Percentiles rank a stretch among this genome's conserved stretches.
Evolutionary conservation across 2,329 filamentous ascomycete species (phyloP).

Genomic region (Aspergillus quadricinctus): DNA sequence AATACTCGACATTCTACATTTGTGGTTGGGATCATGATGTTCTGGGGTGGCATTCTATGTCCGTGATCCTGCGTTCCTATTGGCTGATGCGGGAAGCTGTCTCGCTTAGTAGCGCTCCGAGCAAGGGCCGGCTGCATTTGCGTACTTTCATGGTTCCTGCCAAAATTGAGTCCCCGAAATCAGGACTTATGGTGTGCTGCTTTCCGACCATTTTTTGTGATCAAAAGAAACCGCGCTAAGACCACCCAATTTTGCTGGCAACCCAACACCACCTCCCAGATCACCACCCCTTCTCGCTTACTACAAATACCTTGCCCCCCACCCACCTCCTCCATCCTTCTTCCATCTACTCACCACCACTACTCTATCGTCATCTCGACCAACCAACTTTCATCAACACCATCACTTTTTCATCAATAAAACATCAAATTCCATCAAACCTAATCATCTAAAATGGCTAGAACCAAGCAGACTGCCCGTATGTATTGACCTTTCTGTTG

Average conservation of each 20-base stretch:
- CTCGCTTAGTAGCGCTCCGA: conserved; percentile 33
- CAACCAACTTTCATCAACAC: conserved; percentile 28
- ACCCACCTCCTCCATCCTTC: conserved; percentile 35
- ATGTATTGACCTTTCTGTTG: conserved; percentile 32
- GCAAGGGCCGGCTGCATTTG: conserved; percentile 20
- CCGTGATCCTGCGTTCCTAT: conserved; percentile 36
- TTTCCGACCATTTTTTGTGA: conserved; percentile 31
- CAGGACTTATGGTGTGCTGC: conserved; percentile 28
- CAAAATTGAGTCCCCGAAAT: conserved; percentile 25
- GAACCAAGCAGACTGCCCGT: conserved; percentile 52
- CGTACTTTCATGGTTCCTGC: conserved; percentile 10
- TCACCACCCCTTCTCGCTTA: conserved; percentile 31
- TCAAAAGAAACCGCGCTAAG: conserved; percentile 26
- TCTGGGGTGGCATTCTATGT: conserved; percentile 24
- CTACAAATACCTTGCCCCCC: conserved; percentile 41
- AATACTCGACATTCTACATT: conserved; percentile 13
- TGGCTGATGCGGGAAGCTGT: conserved; percentile 21
- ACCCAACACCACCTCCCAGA: conserved; percentile 22
- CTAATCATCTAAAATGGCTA: conserved; percentile 41
- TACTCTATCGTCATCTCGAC: conserved; percentile 3
- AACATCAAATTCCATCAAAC: conserved; percentile 25
- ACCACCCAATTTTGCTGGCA: conserved; percentile 21
- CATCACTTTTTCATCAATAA: conserved; percentile 26
- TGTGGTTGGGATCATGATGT: conserved; percentile 35
- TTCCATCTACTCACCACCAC: conserved; percentile 27